These are phyloP conservation scores for Mychonastes homosphaera DNA, from an alignment of 139 green algal genomes.

Conservation along the genomic window DNA sequence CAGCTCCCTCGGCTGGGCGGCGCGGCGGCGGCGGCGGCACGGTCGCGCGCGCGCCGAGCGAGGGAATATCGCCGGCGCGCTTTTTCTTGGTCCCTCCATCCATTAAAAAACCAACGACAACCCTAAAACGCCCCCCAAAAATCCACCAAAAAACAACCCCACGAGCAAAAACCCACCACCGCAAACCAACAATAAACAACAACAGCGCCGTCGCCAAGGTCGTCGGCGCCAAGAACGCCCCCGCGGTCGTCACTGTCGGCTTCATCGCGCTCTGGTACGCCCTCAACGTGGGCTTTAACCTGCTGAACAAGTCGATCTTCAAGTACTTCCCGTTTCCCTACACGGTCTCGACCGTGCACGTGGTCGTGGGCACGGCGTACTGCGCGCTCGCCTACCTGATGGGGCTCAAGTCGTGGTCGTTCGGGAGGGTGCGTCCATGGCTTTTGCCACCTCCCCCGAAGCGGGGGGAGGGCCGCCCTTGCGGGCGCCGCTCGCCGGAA, in stretches of 20 bases:
- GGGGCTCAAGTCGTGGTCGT: conserved; percentile 80
- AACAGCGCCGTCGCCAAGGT: conserved; percentile 62
- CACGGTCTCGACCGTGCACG: conserved; percentile 84
- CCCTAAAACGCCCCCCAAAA: no score
- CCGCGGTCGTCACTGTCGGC: conserved; percentile 52
- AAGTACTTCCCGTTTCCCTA: conserved; percentile 98
- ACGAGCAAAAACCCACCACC: no score
- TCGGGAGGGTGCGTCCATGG: conserved; percentile 54
- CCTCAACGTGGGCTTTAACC: conserved; percentile 98
- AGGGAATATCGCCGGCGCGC: no score
- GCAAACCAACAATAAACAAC: no score
- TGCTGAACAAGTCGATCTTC: conserved; percentile 99
- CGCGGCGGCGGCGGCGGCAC: no score
- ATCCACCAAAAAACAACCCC: no score
- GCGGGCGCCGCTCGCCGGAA: no score
- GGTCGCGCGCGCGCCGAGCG: no score
- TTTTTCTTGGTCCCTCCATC: no score
- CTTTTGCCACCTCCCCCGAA: background rate
- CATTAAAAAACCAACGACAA: no score
- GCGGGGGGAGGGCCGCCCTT: no score
- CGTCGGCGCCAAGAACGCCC: conserved; percentile 46
- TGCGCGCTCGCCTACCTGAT: conserved; percentile 67
- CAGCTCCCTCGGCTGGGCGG: no score
- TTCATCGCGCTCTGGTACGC: conserved; percentile 87
- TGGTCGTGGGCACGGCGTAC: conserved; percentile 80